phyloP scores from a whole-genome alignment of 192 early-diverging fungal species.

The Linderina pennispora region DNA sequence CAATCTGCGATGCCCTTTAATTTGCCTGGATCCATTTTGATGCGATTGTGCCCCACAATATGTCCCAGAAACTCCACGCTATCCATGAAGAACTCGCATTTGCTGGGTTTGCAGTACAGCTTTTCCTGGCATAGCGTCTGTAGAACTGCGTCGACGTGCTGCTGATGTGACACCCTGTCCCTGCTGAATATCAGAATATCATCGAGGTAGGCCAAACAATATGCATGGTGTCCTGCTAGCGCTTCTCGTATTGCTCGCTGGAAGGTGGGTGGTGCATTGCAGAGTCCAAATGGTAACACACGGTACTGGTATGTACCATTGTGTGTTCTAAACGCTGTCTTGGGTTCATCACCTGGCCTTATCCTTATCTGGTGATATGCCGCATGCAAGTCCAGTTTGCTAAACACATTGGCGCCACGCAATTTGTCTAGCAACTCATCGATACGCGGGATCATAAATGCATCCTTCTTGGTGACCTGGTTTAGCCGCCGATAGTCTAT shows the following conservation, averaged over 20 bases:
- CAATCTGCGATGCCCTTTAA: not conserved
- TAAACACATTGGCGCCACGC: constrained; percentile 13
- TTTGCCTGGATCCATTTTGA: constrained; percentile 4
- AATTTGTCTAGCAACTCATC: constrained; percentile 35
- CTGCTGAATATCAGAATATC: constrained; percentile 13
- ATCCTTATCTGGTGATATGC: constrained; percentile 47
- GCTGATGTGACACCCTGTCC: too few species aligned
- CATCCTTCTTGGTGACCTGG: constrained; percentile 32
- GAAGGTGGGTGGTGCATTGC: constrained; percentile 56
- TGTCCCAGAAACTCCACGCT: constrained; percentile 2
- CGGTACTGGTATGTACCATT: constrained; percentile 44
- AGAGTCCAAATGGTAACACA: constrained; percentile 58
- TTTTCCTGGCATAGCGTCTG: constrained; percentile 4
- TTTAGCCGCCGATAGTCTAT: constrained; percentile 52
- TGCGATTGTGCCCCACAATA: not conserved
- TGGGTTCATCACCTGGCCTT: constrained; percentile 12
- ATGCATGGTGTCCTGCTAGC: constrained; percentile 19
- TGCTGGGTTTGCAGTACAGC: too few species aligned
- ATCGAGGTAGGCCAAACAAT: constrained; percentile 24
- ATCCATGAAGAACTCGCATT: constrained; percentile 7
- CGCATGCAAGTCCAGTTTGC: constrained; percentile 29
- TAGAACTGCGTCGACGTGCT: constrained; percentile 7
- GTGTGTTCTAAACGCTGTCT: constrained; percentile 44
- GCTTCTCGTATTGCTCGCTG: constrained; percentile 45
- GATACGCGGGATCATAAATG: constrained; percentile 40